Evolutionary conservation across 345 rosid genomes (phyloP).

Genomic region (Dipteronia dyeriana): DNA sequence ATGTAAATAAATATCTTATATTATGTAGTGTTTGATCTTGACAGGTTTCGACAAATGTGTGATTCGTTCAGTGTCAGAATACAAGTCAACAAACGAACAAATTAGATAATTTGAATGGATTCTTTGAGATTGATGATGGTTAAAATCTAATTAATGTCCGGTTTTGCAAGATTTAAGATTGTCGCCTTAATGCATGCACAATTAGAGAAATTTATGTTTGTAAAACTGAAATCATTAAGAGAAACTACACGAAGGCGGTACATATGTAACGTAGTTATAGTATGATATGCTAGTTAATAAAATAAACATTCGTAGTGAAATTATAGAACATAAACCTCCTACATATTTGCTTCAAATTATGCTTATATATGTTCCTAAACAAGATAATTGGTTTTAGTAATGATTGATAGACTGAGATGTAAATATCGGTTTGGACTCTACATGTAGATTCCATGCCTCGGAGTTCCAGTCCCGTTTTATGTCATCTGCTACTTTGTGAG

Average conservation of each 20-base stretch:
- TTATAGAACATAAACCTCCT: background rate
- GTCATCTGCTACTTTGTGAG: conserved; percentile 37
- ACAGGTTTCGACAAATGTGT: too few species aligned
- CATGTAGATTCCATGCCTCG: conserved; percentile 21
- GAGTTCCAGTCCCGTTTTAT: conserved; percentile 29
- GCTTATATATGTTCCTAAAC: too few species aligned
- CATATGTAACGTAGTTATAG: background rate
- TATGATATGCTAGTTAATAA: too few species aligned
- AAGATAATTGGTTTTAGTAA: background rate
- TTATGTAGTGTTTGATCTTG: too few species aligned
- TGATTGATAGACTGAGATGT: background rate
- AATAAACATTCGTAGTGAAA: background rate
- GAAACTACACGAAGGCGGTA: background rate
- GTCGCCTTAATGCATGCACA: background rate
- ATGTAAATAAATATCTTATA: too few species aligned
- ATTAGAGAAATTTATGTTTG: background rate
- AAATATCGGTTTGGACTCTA: background rate
- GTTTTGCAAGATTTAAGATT: background rate
- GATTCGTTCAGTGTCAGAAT: too few species aligned
- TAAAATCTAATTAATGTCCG: background rate
- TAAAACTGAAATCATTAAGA: background rate
- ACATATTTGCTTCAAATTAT: background rate
- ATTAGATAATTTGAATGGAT: too few species aligned
- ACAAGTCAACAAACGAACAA: background rate
- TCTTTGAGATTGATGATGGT: too few species aligned